Conservation (phyloP, 306 rosid species). For the Begonia masoniana region DNA sequence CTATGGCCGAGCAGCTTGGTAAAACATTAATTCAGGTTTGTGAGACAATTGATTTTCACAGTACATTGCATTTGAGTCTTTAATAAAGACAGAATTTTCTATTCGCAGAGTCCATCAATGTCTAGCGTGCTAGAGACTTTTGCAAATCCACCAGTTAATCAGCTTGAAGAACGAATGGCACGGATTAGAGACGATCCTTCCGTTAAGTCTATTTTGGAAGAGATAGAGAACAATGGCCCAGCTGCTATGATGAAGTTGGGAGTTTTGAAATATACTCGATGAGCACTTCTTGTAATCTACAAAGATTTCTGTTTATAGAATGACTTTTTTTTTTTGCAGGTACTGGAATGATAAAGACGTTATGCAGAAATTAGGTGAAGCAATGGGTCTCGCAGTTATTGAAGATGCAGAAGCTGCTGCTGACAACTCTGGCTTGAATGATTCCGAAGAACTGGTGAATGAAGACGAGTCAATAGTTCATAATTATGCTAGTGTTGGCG, state of each 20-base stretch:
- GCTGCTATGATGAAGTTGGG: slow-evolving; percentile 94
- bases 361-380: slow-evolving; percentile 69
- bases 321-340: slow-evolving; percentile 25
- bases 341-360: slow-evolving; percentile 89
- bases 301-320: slow-evolving; percentile 3
- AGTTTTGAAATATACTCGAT: neutral
- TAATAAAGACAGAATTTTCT: neutral
- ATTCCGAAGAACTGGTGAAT: slow-evolving; percentile 62
- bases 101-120: slow-evolving; percentile 85
- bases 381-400: slow-evolving; percentile 64
- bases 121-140: slow-evolving; percentile 72
- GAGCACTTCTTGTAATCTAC: neutral
- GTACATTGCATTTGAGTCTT: too few species aligned
- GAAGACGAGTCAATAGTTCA: slow-evolving; percentile 95
- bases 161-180: slow-evolving; percentile 96
- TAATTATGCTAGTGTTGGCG: slow-evolving; percentile 95
- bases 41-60: too few species aligned
- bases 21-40: slow-evolving; percentile 83
- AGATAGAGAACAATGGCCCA: slow-evolving; percentile 94
- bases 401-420: slow-evolving; percentile 51
- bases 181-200: slow-evolving; percentile 94
- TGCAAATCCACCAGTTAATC: slow-evolving; percentile 64
- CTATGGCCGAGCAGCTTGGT: slow-evolving; percentile 97
- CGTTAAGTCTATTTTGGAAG: slow-evolving; percentile 83
- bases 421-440: slow-evolving; percentile 50